Percentiles rank a stretch among this genome's conserved stretches.
These are phyloP conservation scores for Candida morakotiae DNA, from an alignment of 805 yeast species.

Conservation along the genomic window DNA sequence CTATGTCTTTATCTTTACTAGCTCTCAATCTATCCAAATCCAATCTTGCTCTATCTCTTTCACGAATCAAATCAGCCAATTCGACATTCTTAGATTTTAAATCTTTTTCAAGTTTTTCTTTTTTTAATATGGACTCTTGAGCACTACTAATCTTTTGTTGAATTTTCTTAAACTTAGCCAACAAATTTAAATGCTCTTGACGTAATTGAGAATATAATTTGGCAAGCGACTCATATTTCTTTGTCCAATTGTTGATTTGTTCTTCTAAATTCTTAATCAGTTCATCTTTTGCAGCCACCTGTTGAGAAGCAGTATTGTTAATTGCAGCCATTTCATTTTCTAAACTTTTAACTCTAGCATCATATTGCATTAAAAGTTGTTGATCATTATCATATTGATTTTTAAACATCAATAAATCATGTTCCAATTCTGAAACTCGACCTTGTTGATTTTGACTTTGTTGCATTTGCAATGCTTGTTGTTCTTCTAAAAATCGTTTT, in stretches of 20 bases:
- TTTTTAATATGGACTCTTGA: conserved; percentile 81
- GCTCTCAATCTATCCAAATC: conserved; percentile 73
- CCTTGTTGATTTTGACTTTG: conserved; percentile 73
- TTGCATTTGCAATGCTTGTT: conserved; percentile 63
- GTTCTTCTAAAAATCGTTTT: conserved; percentile 65
- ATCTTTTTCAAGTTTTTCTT: conserved; percentile 79
- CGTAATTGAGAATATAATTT: conserved; percentile 86
- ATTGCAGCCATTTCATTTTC: conserved; percentile 67
- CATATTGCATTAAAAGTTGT: conserved; percentile 79
- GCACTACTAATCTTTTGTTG: conserved; percentile 87
- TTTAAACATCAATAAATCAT: conserved; percentile 68
- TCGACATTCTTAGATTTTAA: conserved; percentile 82
- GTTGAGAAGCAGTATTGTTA: conserved; percentile 64
- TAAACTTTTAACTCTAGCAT: conserved; percentile 73
- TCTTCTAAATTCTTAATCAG: conserved; percentile 64
- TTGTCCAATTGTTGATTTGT: conserved; percentile 74
- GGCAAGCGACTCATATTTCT: conserved; percentile 85
- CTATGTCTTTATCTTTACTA: conserved; percentile 60
- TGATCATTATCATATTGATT: conserved; percentile 88
- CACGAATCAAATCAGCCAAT: conserved; percentile 82
- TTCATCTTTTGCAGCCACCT: conserved; percentile 72
- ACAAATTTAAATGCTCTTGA: conserved; percentile 80
- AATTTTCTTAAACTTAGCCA: conserved; percentile 72
- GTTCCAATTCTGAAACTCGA: conserved; percentile 74
- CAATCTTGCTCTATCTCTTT: conserved; percentile 82